Percentiles rank a stretch among this genome's conserved stretches.
These are phyloP conservation scores for Triticum monococcum DNA, from an alignment of 176 grass and related monocot genomes.

Conservation along the genomic window DNA sequence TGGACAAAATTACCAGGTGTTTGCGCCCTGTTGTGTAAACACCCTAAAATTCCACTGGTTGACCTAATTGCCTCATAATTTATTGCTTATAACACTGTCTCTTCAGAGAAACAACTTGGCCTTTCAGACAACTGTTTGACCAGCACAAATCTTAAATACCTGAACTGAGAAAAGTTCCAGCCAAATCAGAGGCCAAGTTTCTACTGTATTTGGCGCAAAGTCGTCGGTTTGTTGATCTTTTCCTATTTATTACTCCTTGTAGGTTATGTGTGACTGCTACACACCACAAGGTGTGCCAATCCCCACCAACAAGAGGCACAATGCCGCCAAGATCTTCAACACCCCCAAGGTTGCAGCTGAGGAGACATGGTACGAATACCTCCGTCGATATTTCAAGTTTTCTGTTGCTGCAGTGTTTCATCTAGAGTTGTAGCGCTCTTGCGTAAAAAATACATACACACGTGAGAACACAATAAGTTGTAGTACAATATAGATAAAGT, in stretches of 20 bases:
- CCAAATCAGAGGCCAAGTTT: background rate
- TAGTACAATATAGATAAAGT: too few relatives aligned
- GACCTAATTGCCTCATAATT: background rate
- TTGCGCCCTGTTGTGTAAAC: background rate
- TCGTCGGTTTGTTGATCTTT: background rate
- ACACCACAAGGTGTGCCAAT: slow-evolving; percentile 82
- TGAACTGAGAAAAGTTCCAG: background rate
- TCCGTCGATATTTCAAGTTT: background rate
- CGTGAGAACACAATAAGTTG: background rate
- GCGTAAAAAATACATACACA: background rate
- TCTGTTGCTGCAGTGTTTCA: background rate
- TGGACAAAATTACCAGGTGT: background rate
- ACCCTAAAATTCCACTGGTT: background rate
- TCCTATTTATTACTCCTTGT: background rate
- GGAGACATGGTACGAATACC: slow-evolving; percentile 62
- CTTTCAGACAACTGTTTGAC: background rate
- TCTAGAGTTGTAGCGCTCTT: background rate
- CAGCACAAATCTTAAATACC: background rate
- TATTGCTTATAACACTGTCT: background rate
- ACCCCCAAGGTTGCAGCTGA: slow-evolving; percentile 59
- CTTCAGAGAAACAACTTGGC: background rate
- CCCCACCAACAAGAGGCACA: slow-evolving; percentile 83
- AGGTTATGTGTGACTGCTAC: slow-evolving; percentile 99
- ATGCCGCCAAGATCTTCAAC: slow-evolving; percentile 82
- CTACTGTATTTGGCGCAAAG: background rate